These are phyloP conservation scores for Chrysoporthe deuterocubensis DNA, from an alignment of 2,329 filamentous ascomycete species.

Conservation along the genomic window DNA sequence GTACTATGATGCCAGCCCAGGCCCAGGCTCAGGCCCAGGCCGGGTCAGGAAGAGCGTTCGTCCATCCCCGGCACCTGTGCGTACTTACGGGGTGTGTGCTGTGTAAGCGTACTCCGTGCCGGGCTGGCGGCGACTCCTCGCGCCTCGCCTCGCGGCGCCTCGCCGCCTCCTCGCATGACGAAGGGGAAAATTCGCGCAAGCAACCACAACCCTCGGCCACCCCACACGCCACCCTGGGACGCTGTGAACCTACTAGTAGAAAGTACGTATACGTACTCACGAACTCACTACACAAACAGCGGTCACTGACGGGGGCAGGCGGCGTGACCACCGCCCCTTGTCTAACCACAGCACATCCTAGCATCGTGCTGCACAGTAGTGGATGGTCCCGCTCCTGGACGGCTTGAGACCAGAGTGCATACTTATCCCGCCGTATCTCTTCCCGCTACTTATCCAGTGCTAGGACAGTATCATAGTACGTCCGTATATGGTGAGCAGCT, in stretches of 20 bases:
- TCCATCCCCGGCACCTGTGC: too few species aligned
- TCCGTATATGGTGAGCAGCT: too few species aligned
- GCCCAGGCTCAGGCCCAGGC: background rate
- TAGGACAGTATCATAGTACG: too few species aligned
- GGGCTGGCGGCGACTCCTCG: background rate
- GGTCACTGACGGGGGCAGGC: background rate
- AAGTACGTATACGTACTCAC: too few species aligned
- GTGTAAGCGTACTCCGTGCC: too few species aligned
- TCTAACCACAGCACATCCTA: too few species aligned
- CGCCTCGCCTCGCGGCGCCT: background rate
- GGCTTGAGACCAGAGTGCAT: background rate
- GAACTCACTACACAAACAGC: background rate
- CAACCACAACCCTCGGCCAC: background rate
- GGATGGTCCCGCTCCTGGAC: background rate
- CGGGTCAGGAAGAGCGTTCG: too few species aligned
- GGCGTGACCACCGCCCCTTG: background rate
- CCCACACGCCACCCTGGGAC: background rate
- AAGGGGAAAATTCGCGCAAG: conserved; percentile 4
- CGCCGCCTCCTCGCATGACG: conserved; percentile 1
- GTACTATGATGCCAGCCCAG: background rate
- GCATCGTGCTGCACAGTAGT: too few species aligned
- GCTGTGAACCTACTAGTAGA: too few species aligned
- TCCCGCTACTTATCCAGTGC: too few species aligned
- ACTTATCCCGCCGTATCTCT: too few species aligned
- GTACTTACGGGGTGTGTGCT: too few species aligned